Base-by-base conservation (phyloP, 2,329 filamentous ascomycete species). In the Colletotrichum magnum region DNA sequence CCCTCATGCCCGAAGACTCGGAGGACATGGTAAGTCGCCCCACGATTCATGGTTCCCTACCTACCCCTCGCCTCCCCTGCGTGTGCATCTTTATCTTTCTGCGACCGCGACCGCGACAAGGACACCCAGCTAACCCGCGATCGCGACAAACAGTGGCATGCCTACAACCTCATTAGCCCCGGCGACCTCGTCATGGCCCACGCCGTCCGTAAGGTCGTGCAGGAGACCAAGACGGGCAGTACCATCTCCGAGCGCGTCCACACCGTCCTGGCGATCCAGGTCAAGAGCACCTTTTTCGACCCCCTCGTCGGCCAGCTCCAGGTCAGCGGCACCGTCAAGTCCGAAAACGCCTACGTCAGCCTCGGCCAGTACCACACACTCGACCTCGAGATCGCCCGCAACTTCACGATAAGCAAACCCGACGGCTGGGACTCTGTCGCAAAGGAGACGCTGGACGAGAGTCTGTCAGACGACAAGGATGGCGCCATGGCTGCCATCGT, bases 401-500 rank as follows among this genome's bases (percentile, higher is more conserved):
- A 94, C 58, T 98, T 98, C 75, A 95, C 93, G 6, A 79, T 99
- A 7, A 92, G 94, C 82, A 98, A 98, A 82, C 88, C 88, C 47
- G 83, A 89, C 12, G 71, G 71, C 50, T 99, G 96, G 96, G 96
- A 99, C 80, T 95, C 92, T 73, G 90, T 99, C 12, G 93, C 95
- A 4, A 84, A 92, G 56, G 90, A 93, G 68, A 92, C 93, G 53
- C 87, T 99, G 12, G 86, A 88, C 65, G 94, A 97, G 78, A 92
- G 94, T 1, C 87, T 95, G 15, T 91, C 93, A 74, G 90, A 93
- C 73, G 92, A 94, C 72, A 91, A 92, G 75, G 90, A 93, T 71
- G 94, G 94, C 1, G 92, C 95, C 71, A 87, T 97, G 18, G 94
- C 94, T 64, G 95, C 96, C 0, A 92, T 98, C 1, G 93, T 98